Conservation (phyloP, 1,284 basidiomycete species). For the Ustilago hordei region DNA sequence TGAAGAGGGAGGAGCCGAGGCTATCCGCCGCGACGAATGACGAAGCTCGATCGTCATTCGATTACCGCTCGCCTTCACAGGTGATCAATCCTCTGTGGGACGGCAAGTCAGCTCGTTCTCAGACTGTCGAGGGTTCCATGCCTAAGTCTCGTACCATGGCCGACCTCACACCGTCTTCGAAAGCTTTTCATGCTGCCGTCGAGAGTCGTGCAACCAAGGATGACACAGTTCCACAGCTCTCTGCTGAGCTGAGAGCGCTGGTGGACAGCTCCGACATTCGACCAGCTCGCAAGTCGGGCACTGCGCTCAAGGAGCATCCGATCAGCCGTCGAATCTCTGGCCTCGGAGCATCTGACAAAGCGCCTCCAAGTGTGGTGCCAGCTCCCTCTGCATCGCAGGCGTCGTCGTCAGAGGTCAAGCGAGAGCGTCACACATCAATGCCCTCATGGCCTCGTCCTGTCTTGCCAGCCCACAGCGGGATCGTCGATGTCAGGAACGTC, state of each 20-base stretch:
- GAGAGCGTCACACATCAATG: conserved; percentile 41
- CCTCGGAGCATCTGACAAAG: conserved; percentile 20
- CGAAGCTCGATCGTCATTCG: conserved; percentile 21
- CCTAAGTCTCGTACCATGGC: conserved; percentile 42
- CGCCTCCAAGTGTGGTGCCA: conserved; percentile 10
- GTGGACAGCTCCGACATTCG: conserved; percentile 46
- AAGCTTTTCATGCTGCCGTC: conserved; percentile 10
- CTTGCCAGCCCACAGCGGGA: conserved; percentile 12
- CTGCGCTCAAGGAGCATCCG: conserved; percentile 52
- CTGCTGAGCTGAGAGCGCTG: conserved; percentile 54
- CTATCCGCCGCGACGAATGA: neutral
- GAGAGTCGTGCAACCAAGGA: conserved; percentile 11
- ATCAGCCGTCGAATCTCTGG: conserved; percentile 44
- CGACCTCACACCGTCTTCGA: conserved; percentile 26
- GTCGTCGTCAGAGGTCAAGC: conserved; percentile 14
- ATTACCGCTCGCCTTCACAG: conserved; percentile 43
- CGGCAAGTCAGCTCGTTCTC: conserved; percentile 18
- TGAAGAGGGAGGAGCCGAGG: conserved; percentile 24
- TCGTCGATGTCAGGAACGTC: neutral
- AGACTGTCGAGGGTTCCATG: conserved; percentile 6
- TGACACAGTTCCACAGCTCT: conserved; percentile 49
- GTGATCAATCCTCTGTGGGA: conserved; percentile 42
- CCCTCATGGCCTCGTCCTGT: conserved; percentile 50
- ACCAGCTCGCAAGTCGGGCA: conserved; percentile 48
- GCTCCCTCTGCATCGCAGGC: conserved; percentile 7